Conservation (phyloP, 768 basidiomycete genomes). For the Agrocybe praecox region DNA sequence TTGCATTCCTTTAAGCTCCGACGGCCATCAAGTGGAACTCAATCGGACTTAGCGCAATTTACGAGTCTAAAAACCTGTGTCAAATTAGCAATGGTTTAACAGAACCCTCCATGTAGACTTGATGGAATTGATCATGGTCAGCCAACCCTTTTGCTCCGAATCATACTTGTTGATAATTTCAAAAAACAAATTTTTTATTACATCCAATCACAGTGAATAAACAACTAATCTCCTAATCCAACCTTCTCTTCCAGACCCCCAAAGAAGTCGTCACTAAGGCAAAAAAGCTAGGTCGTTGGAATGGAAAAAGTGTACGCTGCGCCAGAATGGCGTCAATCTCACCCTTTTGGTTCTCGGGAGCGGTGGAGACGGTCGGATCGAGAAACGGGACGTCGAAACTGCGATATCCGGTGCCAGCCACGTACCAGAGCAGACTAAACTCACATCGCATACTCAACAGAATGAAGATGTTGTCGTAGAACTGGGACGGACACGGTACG, state of each 20-base stretch:
- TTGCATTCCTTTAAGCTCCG: no score
- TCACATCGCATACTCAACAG: slow-evolving; percentile 9
- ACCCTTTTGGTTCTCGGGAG: slow-evolving; percentile 60
- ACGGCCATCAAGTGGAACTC: no score
- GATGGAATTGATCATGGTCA: no score
- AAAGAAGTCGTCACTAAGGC: slow-evolving; percentile 25
- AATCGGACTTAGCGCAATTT: no score
- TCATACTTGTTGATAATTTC: no score
- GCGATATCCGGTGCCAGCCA: slow-evolving; percentile 40
- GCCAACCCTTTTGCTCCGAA: no score
- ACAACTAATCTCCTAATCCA: background rate
- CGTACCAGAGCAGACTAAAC: slow-evolving; percentile 14
- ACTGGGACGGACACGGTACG: slow-evolving; percentile 73
- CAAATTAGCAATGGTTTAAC: no score
- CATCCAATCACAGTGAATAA: background rate
- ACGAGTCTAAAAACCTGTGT: no score
- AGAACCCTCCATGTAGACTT: no score
- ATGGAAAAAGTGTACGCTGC: slow-evolving; percentile 10
- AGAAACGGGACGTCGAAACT: slow-evolving; percentile 72
- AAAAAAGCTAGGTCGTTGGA: slow-evolving; percentile 1
- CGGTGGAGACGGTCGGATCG: slow-evolving; percentile 74
- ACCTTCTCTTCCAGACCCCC: slow-evolving; percentile 2
- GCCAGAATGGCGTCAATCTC: slow-evolving; percentile 65
- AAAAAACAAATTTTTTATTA: no score
- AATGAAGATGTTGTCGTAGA: slow-evolving; percentile 61